Evolutionary conservation across 805 yeast genomes (phyloP).

Genomic region (Schizosaccharomyces pombe): DNA sequence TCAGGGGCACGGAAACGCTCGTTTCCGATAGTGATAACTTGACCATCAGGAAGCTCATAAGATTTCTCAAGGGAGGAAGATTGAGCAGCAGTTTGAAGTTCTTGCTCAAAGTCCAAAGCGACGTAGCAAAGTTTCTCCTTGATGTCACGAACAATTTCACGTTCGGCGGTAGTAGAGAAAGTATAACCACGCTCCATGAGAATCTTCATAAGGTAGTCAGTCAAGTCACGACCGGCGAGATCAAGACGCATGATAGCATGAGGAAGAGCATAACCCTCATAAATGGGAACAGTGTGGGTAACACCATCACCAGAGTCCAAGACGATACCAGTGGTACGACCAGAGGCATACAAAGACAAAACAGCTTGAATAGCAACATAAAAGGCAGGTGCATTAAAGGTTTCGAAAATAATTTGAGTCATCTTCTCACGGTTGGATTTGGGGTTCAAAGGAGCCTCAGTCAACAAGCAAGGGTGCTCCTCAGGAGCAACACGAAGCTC

Average conservation of each 20-base stretch:
- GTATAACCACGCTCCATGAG: conserved; percentile 96
- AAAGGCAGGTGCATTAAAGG: conserved; percentile 97
- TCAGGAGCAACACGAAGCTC: conserved; percentile 99
- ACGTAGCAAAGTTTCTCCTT: conserved; percentile 97
- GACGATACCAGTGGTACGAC: conserved; percentile 99
- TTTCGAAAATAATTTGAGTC: conserved; percentile 98
- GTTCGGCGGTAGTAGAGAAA: conserved; percentile 96
- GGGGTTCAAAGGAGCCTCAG: conserved; percentile 99
- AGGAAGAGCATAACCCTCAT: conserved; percentile 97
- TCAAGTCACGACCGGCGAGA: conserved; percentile 98
- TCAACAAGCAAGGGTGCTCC: conserved; percentile 96
- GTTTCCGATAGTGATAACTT: conserved; percentile 96
- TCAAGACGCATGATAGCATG: conserved; percentile 97
- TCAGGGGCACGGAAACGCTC: conserved; percentile 99
- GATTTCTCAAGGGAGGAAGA: conserved; percentile 95
- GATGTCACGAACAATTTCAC: conserved; percentile 93
- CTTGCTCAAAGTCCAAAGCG: conserved; percentile 97
- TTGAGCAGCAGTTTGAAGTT: conserved; percentile 96
- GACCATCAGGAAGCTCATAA: conserved; percentile 98
- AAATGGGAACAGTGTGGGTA: conserved; percentile 98
- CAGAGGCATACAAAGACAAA: conserved; percentile 90
- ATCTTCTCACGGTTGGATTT: conserved; percentile 98
- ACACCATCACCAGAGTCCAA: conserved; percentile 99
- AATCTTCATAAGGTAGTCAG: conserved; percentile 96
- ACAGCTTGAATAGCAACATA: conserved; percentile 98